Evolutionary conservation across 768 basidiomycete genomes (phyloP), one percentile per base, ranked within the genome.

Genomic region (Tylopilus plumbeoviolaceoides): DNA sequence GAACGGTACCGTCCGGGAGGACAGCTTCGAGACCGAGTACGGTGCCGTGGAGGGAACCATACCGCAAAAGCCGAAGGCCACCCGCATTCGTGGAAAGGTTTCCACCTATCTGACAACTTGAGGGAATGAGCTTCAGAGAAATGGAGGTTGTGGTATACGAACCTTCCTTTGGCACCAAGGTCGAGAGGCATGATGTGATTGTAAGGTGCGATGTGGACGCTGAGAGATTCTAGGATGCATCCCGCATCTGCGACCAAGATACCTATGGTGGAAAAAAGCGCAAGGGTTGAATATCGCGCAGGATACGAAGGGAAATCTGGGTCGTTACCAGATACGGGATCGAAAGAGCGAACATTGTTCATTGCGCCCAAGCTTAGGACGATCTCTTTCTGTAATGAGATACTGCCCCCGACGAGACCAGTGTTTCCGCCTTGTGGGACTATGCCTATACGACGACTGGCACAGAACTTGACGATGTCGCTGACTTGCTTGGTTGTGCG

Each of bases 371-470:
- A 78, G 55, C 82, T 93, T 47, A 99, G 73, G 47, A 99, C 79
- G 56, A 98, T 70, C 70, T 99, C 97, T 66, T 95, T 87, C 59
- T 83, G 75, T 36, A 93, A 67, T 0, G 97, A 95, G 11, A 95
- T 89, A 56, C 94, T 85, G 35, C 97, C 97, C 51, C 95, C 97
- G 35, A 99, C 97, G 12, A 99, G 81, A 15, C 97, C 97, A 0
- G 97, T 99, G 73, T 99, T 99, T 43, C 97, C 97, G 44, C 97
- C 95, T 70, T 99, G 97, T 2, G 97, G 97, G 2, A 97, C 94
- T 49, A 98, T 81, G n/a, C 85, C 86, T 39, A 99, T 88, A 50
- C 81, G 78, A 51, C 83, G 78, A 49, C 85, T 76, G 60, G 86
- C 83, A 70, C 97, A 98, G 76, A 85, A 91, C 65, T 84, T 86